Evolutionary conservation across 495 filamentous ascomycete genomes (phyloP).

Genomic region (Penicillium dipodomyicola): DNA sequence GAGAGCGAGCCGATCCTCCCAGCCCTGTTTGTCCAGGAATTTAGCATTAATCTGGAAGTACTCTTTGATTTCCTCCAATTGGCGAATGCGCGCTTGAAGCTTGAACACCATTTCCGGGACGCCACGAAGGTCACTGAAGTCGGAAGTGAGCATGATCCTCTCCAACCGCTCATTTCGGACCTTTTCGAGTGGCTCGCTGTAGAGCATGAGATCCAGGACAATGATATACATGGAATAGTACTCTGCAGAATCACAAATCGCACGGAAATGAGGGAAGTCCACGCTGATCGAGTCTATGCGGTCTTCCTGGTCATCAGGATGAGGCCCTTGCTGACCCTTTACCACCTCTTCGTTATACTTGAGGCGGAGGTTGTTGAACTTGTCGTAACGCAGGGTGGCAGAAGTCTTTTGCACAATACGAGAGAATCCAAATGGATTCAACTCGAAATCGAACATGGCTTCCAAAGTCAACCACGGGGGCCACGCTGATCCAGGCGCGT

Average conservation of each 20-base stretch:
- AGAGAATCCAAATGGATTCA: constrained; percentile 91
- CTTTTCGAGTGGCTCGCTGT: constrained; percentile 94
- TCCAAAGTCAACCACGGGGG: constrained; percentile 97
- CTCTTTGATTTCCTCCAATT: constrained; percentile 94
- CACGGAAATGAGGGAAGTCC: constrained; percentile 88
- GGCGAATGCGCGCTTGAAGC: constrained; percentile 86
- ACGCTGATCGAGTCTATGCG: constrained; percentile 95
- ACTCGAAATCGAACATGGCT: constrained; percentile 93
- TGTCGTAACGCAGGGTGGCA: constrained; percentile 89
- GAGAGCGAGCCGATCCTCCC: constrained; percentile 81
- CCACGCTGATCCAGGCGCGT: constrained; percentile 81
- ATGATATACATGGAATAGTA: constrained; percentile 98
- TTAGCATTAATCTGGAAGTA: constrained; percentile 91
- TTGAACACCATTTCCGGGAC: constrained; percentile 90
- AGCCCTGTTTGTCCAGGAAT: constrained; percentile 82
- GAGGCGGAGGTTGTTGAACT: constrained; percentile 93
- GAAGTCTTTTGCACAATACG: constrained; percentile 94
- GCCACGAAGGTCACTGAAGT: constrained; percentile 95
- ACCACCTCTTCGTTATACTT: constrained; percentile 97
- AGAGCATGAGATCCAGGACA: constrained; percentile 88
- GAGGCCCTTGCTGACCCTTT: constrained; percentile 49
- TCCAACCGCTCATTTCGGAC: constrained; percentile 88
- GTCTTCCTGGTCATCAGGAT: constrained; percentile 56
- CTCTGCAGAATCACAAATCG: constrained; percentile 91
- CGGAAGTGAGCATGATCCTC: constrained; percentile 99